Evolutionary conservation across 805 yeast species (phyloP), one percentile per base, ranked within the genome.

Genomic region (Tetrapisispora iriomotensis): DNA sequence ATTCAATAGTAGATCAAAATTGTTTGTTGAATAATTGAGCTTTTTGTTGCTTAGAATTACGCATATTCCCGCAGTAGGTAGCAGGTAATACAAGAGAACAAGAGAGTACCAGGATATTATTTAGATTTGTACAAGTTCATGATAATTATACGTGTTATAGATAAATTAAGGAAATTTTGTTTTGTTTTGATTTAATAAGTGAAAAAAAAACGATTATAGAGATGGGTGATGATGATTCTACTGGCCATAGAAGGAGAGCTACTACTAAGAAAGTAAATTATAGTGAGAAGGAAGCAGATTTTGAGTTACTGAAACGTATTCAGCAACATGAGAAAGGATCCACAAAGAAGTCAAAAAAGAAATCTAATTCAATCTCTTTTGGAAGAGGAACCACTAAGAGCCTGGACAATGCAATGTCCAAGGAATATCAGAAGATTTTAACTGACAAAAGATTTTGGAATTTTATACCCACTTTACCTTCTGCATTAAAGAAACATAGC

Each of bases 381-480:
- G n/a, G n/a, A n/a, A n/a, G n/a, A n/a, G n/a, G n/a, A n/a, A n/a
- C n/a, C n/a, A n/a, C n/a, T n/a, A n/a, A 35, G 22, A 33, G 7
- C 14, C 2, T 10, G 15, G 7, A 14, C 26, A n/a, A 9, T 21
- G 19, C 10, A 12, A 8, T 20, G 8, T 32, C 21, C 12, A 38
- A 32, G 15, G 52, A 42, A 34, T 45, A 53, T 30, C 58, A 55
- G 34, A 47, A 45, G n/a, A 50, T 50, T 26, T 27, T 58, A 20
- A 45, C 45, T 29, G 56, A 55, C 27, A 53, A 51, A 28, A 45
- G 44, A 4, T 36, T 42, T 9, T 58, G 61, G 62, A 58, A 58
- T 37, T 49, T 58, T 31, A 56, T 57, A 15, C 63, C 63, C 3
- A 48, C 51, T n/a, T 43, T 57, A 12, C 63, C 63, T 2, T 50